Evolutionary conservation across 2,329 filamentous ascomycete genomes (phyloP).

Genomic region (Colletotrichum sp.): DNA sequence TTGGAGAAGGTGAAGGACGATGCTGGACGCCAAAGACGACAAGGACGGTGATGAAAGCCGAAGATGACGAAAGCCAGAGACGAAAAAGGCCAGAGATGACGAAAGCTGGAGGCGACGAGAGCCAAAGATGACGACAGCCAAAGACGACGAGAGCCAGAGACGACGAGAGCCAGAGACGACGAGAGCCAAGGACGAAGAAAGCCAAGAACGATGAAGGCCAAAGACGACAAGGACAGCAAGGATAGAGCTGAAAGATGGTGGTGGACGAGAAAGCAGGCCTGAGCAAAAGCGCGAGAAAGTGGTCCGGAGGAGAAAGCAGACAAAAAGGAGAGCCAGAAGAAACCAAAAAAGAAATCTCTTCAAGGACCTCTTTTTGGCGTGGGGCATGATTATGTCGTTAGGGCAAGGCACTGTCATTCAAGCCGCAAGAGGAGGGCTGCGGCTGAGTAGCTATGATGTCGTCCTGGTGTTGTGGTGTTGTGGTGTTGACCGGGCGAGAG

Average conservation of each 20-base stretch:
- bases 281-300: background rate
- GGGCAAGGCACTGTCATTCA: background rate
- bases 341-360: background rate
- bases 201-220: background rate
- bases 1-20: background rate
- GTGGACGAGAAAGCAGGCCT: background rate
- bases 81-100: rapidly evolving
- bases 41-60: background rate
- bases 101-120: background rate
- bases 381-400: background rate
- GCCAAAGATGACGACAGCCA: background rate
- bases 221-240: background rate
- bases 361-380: background rate
- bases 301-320: background rate
- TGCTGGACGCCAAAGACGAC: background rate
- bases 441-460: background rate
- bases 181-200: background rate
- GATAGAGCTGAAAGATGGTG: background rate
- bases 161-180: background rate
- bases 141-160: background rate
- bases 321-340: background rate
- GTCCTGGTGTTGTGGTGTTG: background rate
- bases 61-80: background rate
- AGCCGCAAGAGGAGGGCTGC: background rate
- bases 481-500: background rate